These are phyloP conservation scores for Dendrocalamus sinicus DNA, from an alignment of 176 grass and related monocot genomes.

Conservation along the genomic window DNA sequence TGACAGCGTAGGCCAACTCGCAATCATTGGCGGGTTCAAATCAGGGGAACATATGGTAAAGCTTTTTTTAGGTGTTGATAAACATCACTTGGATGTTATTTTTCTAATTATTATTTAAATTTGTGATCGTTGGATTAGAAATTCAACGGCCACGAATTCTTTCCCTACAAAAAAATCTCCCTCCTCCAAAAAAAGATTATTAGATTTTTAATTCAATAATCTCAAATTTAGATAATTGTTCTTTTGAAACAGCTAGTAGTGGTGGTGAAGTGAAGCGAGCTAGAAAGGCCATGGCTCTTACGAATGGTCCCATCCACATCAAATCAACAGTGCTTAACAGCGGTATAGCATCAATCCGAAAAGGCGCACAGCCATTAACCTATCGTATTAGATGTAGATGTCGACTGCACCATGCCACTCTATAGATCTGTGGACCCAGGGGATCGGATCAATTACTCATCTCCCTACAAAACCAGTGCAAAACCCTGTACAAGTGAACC, in stretches of 20 bases:
- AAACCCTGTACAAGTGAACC: slow-evolving; percentile 54
- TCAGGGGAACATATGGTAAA: slow-evolving; percentile 50
- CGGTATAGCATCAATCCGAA: slow-evolving; percentile 13
- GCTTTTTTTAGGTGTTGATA: not conserved
- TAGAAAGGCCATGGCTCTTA: slow-evolving; percentile 27
- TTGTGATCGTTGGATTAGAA: too few species aligned
- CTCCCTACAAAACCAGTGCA: slow-evolving; percentile 38
- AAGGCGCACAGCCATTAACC: not conserved
- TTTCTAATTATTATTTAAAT: too few species aligned
- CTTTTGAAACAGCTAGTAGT: slow-evolving; percentile 49
- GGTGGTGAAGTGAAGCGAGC: slow-evolving; percentile 19
- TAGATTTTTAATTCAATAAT: too few species aligned
- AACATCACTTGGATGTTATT: too few species aligned
- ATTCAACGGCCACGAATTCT: too few species aligned
- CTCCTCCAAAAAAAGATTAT: too few species aligned
- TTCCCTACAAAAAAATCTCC: too few species aligned
- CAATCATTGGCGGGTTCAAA: slow-evolving; percentile 55
- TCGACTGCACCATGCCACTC: slow-evolving; percentile 15
- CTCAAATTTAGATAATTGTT: too few species aligned
- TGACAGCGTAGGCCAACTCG: slow-evolving; percentile 33
- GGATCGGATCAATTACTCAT: slow-evolving; percentile 52
- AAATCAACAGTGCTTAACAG: slow-evolving; percentile 38
- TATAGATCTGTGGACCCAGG: slow-evolving; percentile 44
- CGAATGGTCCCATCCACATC: slow-evolving; percentile 32
- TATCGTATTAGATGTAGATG: slow-evolving; percentile 11